These are phyloP conservation scores for Naganishia cerealis DNA, from an alignment of 1,284 basidiomycete genomes.

Conservation along the genomic window DNA sequence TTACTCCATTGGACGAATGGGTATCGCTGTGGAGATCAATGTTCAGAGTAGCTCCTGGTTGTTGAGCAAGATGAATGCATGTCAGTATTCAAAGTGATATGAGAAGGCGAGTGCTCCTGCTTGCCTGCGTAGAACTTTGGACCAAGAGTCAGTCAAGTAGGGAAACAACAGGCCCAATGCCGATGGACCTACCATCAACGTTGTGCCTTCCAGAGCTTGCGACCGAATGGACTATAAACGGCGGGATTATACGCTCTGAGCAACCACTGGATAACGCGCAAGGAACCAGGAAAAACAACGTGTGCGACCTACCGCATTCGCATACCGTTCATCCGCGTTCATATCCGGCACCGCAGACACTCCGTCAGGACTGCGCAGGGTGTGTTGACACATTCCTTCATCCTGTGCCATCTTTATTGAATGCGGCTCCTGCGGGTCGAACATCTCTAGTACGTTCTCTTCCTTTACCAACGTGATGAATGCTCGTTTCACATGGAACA, in stretches of 20 bases:
- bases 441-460: conserved; percentile 18
- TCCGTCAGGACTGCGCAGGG: background rate
- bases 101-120: background rate
- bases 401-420: background rate
- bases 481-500: conserved; percentile 14
- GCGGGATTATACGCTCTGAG: background rate
- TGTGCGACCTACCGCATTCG: background rate
- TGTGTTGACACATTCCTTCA: background rate
- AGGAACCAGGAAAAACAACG: background rate
- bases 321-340: background rate
- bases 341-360: background rate
- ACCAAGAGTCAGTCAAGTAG: background rate
- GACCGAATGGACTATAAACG: background rate
- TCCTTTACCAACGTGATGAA: conserved; percentile 20
- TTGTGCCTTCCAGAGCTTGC: background rate
- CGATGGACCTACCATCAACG: background rate
- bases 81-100: background rate
- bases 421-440: conserved; percentile 22
- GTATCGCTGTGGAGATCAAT: background rate
- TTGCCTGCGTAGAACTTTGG: conserved; percentile 13
- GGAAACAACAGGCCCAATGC: too few species aligned
- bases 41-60: conserved; percentile 5
- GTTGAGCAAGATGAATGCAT: too few species aligned
- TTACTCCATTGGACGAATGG: background rate
- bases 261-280: background rate